Evolutionary conservation across 1,139 yeast genomes (phyloP).

Genomic region (Hyphopichia buzzinii): DNA sequence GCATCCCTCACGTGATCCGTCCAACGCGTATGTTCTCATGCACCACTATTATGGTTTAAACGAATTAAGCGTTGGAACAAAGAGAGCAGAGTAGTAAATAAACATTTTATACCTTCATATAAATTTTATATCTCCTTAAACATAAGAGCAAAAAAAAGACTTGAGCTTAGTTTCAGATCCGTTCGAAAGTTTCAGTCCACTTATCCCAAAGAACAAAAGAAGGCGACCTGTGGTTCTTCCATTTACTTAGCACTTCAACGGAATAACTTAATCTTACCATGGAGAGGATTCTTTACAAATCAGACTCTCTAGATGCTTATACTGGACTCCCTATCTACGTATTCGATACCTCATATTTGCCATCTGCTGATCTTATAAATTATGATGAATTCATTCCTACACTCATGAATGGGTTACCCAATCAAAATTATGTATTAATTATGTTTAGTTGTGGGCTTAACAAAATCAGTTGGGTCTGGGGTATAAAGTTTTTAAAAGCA

Average conservation of each 20-base stretch:
- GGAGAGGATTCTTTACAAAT: slow-evolving; percentile 58
- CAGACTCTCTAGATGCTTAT: slow-evolving; percentile 58
- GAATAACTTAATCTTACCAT: slow-evolving; percentile 13
- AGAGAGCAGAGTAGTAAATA: not conserved
- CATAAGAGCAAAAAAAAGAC: not conserved
- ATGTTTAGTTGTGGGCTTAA: slow-evolving; percentile 81
- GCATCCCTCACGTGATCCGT: not conserved
- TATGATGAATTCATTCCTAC: slow-evolving; percentile 43
- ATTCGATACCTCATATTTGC: slow-evolving; percentile 74
- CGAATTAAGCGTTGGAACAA: not conserved
- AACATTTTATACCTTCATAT: not conserved
- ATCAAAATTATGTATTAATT: slow-evolving; percentile 57
- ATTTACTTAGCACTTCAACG: not conserved
- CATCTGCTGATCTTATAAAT: slow-evolving; percentile 48
- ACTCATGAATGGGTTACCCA: slow-evolving; percentile 47
- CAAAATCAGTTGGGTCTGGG: slow-evolving; percentile 71
- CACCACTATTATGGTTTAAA: not conserved
- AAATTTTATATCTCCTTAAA: not conserved
- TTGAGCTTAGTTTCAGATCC: no score
- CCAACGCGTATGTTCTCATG: not conserved
- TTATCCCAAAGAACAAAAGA: no score
- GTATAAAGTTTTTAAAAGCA: slow-evolving; percentile 68
- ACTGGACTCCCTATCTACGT: slow-evolving; percentile 66
- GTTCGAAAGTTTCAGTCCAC: no score
- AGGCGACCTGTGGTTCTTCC: no score